Base-by-base conservation (phyloP, 2,329 filamentous ascomycete genomes). In the Colletotrichum sp. region DNA sequence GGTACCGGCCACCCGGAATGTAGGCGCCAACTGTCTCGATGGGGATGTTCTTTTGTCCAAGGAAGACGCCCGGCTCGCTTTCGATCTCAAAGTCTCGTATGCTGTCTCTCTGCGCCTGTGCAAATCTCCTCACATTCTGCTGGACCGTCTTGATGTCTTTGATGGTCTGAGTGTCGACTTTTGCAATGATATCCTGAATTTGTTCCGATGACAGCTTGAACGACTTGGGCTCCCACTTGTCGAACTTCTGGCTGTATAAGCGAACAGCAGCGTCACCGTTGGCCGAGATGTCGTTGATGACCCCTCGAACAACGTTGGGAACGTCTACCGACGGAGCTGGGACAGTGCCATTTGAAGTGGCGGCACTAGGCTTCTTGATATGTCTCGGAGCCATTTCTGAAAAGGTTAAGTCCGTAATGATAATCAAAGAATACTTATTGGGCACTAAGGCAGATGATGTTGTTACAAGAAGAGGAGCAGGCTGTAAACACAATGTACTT, bases 51-150 rank as follows among this genome's bases (percentile, higher is more conserved):
- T 86, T 88, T 78, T 90, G 89, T 7, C 89, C 89, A 1, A 91
- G 81, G 69, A 86, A 84, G 0, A 90, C 88, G 3, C 89, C 89
- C 5, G 88, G 88, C 34, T 83, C 81, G 18, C 87, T 88, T 80
- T 90, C 88, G 32, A 89, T 77, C 80, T 90, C 89, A 74, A 90
- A 87, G n/a, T 90, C 89, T 10, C 81, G 83, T 63, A 90, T 79
- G 5, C 83, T 86, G 78, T 98, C 95, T 81, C 93, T 93, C 81
- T 99, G 97, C 0, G 96, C 96, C 10, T 94, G 91, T 87, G 99
- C 97, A 89, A 99, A 99, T 80, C 93, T 95, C 80, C 92, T 90
- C 6, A 74, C 71, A 34, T 74, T 74, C 16, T 32, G 16, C 59
- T 75, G 72, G 8, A 55, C 62, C 0, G 24, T 39, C n/a, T 52